A percentile compares a stretch with the other conserved stretches of the same genome.
Evolutionary conservation across 495 filamentous ascomycete species (phyloP).

Genomic region (Trichoderma reesei): DNA sequence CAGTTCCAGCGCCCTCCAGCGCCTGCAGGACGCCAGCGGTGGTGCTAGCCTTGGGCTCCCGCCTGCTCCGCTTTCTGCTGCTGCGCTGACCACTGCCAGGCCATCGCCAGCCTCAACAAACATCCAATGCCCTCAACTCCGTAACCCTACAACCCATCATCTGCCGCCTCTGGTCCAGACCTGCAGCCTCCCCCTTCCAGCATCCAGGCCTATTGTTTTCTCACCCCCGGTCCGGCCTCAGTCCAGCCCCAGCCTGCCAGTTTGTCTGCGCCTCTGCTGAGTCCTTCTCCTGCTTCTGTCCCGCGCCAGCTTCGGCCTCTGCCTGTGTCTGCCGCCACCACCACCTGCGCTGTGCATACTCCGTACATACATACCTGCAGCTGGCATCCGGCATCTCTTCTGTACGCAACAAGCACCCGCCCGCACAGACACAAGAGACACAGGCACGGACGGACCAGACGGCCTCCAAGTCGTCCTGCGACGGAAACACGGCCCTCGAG

Average conservation of each 20-base stretch:
- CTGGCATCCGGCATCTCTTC: no score
- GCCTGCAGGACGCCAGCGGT: background rate
- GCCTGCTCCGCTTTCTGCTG: slow-evolving; percentile 1
- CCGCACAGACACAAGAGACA: no score
- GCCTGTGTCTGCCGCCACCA: background rate
- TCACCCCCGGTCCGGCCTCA: no score
- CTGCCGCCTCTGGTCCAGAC: no score
- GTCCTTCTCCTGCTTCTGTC: background rate
- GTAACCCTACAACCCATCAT: background rate
- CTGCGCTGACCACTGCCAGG: no score
- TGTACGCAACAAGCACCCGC: no score
- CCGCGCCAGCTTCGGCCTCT: background rate
- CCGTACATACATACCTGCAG: no score
- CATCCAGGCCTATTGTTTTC: background rate
- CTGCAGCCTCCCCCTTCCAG: background rate
- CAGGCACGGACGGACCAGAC: no score
- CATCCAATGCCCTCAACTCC: background rate
- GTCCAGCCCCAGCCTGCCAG: background rate
- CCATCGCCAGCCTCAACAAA: slow-evolving; percentile 7
- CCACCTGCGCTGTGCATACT: no score
- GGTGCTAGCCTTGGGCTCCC: background rate
- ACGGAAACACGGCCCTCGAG: background rate
- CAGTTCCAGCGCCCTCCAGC: background rate
- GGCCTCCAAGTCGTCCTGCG: no score
- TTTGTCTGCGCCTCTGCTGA: background rate